Evolutionary conservation across 78 protist genomes (phyloP), one percentile per base, ranked within the genome.

Genomic region (Dictyostelium brefeldianum): DNA sequence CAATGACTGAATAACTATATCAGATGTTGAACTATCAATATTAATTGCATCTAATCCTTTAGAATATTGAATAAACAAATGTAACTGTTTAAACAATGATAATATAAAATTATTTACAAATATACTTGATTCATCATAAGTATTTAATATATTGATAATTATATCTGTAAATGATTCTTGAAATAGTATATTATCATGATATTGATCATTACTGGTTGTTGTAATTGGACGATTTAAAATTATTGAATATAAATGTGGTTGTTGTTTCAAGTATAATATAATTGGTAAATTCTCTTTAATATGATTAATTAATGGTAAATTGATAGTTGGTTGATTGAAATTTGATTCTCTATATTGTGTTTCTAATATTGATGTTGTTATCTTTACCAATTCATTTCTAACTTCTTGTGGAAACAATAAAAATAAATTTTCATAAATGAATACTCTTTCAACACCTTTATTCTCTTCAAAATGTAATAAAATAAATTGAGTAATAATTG

Each of bases 131-230:
- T 64, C 51, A n/a, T 87, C 85, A 27, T 77, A 87, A 1, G 93
- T 75, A 7, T 67, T 27, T 14, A 87, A 31, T n/a, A 87, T 87
- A 27, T 77, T 46, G 47, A 77, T 77, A 25, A 77, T 87, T 4
- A 87, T 22, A 46, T 87, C 93, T 31, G 93, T 87, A 67, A 87
- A 87, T 29, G 93, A 87, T 50, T 87, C 84, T 77, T 87, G 93
- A 4, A 87, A 43, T 27, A 64, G 5, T 4, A 46, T 25, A 20
- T 78, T 77, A 77, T 87, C 93, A 31, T 29, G 11, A 12, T 31
- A 9, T 27, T 29, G 22, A 27, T 31, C 46, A 25, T 62, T 25
- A 43, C 78, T 36, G 43, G 56, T 82, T 18, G 22, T 53, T 70
- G 36, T 22, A 25, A 10, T n/a, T 46, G n/a, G 29, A 46, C 79